phyloP scores from a whole-genome alignment of 140 eudicot species.

The Erigeron philadelphicus region DNA sequence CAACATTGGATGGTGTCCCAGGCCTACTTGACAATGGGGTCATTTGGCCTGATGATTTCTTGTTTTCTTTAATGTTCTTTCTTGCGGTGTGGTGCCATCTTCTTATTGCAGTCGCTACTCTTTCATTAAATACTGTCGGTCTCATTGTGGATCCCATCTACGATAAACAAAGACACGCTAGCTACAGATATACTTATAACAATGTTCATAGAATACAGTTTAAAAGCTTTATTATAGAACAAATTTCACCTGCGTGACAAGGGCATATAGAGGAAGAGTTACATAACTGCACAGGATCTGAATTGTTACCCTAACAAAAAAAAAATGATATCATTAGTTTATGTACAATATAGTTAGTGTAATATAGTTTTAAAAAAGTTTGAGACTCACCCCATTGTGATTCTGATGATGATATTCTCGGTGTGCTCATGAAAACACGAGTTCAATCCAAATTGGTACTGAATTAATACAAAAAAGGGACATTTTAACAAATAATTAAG shows the following conservation, averaged over 20 bases:
- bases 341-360: background rate
- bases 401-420: conserved; percentile 42
- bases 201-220: background rate
- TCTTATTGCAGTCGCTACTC: conserved; percentile 34
- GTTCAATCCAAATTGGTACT: conserved; percentile 54
- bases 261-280: conserved; percentile 64
- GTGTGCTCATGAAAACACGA: conserved; percentile 55
- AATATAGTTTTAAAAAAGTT: background rate
- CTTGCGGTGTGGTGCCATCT: conserved; percentile 51
- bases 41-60: conserved; percentile 17
- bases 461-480: background rate
- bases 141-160: conserved; percentile 69
- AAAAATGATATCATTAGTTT: background rate
- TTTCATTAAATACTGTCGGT: conserved; percentile 55
- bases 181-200: background rate
- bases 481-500: too few species aligned
- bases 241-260: conserved; percentile 47
- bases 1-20: conserved; percentile 26
- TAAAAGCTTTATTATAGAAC: background rate
- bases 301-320: conserved; percentile 34
- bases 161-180: background rate
- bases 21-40: conserved; percentile 40
- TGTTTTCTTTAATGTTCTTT: conserved; percentile 39
- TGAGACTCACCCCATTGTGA: conserved; percentile 54
- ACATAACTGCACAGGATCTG: conserved; percentile 64